Evolutionary conservation across 768 basidiomycete genomes (phyloP).

Genomic region (Mycena sanguinolenta): DNA sequence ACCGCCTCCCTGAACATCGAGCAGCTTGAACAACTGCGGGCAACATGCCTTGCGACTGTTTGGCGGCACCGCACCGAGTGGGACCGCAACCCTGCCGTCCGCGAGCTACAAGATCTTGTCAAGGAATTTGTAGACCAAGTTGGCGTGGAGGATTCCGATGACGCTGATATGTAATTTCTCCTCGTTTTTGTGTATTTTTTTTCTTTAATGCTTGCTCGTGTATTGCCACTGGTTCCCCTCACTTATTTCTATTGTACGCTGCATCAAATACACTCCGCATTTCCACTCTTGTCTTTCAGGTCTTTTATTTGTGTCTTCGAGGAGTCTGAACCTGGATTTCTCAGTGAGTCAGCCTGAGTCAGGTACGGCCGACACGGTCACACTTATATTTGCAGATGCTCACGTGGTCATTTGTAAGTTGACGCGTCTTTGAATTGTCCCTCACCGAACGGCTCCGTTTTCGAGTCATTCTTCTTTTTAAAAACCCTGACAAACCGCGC

Average conservation of each 20-base stretch:
- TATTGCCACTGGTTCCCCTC: not conserved
- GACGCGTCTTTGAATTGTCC: constrained; percentile 7
- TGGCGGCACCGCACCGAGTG: constrained; percentile 89
- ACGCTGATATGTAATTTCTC: constrained; percentile 27
- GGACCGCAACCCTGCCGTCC: constrained; percentile 79
- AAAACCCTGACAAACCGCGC: not conserved
- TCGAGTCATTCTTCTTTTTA: constrained; percentile 15
- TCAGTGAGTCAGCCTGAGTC: no score
- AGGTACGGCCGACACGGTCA: no score
- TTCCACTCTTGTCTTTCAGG: not conserved
- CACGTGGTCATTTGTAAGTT: constrained; percentile 1
- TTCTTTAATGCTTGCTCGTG: constrained; percentile 23
- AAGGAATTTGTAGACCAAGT: constrained; percentile 79
- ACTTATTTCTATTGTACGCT: constrained; percentile 35
- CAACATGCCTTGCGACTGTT: constrained; percentile 81
- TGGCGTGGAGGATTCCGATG: constrained; percentile 36
- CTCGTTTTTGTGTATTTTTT: constrained; percentile 13
- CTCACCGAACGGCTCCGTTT: constrained; percentile 2
- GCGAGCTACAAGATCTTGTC: constrained; percentile 69
- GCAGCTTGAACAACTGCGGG: constrained; percentile 93
- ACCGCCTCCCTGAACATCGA: constrained; percentile 83
- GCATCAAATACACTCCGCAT: constrained; percentile 20
- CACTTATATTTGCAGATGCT: not conserved
- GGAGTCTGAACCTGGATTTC: no score
- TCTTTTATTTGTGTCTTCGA: not conserved